Percentiles rank a stretch among this genome's conserved stretches.
phyloP scores from a whole-genome alignment of 768 basidiomycete species.

The Cyathus striatus region DNA sequence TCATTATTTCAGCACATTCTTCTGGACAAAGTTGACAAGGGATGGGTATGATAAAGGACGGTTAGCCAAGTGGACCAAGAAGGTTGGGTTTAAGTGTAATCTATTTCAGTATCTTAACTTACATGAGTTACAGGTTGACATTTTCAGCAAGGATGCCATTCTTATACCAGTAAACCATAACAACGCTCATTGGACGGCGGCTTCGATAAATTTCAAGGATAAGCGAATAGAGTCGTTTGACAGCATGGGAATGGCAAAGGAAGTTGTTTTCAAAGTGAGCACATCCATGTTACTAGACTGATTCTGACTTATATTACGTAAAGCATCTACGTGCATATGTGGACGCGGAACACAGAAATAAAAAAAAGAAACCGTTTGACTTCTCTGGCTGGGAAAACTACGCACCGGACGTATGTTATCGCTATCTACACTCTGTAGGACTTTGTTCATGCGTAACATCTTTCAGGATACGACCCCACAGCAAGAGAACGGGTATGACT shows the following conservation, averaged over 20 bases:
- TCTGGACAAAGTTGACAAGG: constrained; percentile 73
- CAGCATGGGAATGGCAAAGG: constrained; percentile 71
- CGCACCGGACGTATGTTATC: constrained; percentile 48
- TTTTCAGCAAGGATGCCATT: constrained; percentile 84
- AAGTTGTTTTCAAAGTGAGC: constrained; percentile 62
- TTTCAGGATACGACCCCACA: constrained; percentile 68
- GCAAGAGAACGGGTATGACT: constrained; percentile 92
- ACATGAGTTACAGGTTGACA: constrained; percentile 58
- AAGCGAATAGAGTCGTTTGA: constrained; percentile 96
- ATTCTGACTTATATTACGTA: background rate
- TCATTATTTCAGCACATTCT: constrained; percentile 91
- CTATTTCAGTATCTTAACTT: background rate
- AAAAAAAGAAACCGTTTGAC: constrained; percentile 83
- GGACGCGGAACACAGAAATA: constrained; percentile 78
- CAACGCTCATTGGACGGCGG: constrained; percentile 91
- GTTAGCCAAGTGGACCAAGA: constrained; percentile 93
- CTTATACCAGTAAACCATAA: constrained; percentile 88
- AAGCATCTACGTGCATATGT: constrained; percentile 75
- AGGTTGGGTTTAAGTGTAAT: constrained; percentile 43
- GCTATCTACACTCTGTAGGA: constrained; percentile 2
- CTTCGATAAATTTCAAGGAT: constrained; percentile 83
- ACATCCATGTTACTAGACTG: background rate
- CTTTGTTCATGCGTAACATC: background rate
- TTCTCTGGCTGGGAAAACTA: constrained; percentile 79
- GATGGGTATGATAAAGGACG: constrained; percentile 82